phyloP scores from a whole-genome alignment of 1,139 yeast species.

The Tardiomyces blankii region DNA sequence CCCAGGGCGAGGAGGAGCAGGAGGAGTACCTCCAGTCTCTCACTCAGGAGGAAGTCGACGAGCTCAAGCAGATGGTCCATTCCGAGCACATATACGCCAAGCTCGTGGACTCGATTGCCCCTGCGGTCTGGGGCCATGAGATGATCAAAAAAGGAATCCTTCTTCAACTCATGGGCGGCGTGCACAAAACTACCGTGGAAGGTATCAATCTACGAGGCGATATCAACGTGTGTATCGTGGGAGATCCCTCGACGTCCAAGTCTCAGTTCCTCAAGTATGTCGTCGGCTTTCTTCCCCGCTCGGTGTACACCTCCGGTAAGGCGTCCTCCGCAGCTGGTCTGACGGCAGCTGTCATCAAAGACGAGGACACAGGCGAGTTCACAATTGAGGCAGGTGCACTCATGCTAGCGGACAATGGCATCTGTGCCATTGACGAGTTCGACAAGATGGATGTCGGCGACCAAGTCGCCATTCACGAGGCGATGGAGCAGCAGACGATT shows the following conservation, averaged over 20 bases:
- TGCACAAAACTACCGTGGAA: constrained; percentile 87
- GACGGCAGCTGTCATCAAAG: constrained; percentile 96
- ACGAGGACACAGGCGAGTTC: constrained; percentile 95
- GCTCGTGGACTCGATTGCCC: constrained; percentile 83
- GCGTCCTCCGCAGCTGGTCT: constrained; percentile 99
- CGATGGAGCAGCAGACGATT: constrained; percentile 98
- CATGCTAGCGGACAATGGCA: constrained; percentile 97
- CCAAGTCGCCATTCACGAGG: constrained; percentile 99
- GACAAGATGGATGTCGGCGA: constrained; percentile 95
- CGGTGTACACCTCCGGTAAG: constrained; percentile 95
- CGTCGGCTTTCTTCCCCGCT: constrained; percentile 83
- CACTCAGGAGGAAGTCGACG: constrained; percentile 74
- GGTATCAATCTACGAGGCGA: constrained; percentile 97
- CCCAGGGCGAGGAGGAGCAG: constrained; percentile 44
- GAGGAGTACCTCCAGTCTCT: constrained; percentile 70
- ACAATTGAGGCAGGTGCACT: constrained; percentile 99
- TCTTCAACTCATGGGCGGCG: constrained; percentile 88
- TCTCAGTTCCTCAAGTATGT: constrained; percentile 94
- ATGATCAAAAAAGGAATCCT: constrained; percentile 86
- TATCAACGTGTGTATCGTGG: constrained; percentile 91
- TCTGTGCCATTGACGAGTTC: constrained; percentile 96
- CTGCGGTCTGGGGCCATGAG: constrained; percentile 96
- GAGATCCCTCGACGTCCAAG: constrained; percentile 97
- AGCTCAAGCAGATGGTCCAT: constrained; percentile 82
- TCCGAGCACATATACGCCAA: constrained; percentile 80